phyloP scores from a whole-genome alignment of 129 eudicot genomes.

The Flaveria ramosissima region DNA sequence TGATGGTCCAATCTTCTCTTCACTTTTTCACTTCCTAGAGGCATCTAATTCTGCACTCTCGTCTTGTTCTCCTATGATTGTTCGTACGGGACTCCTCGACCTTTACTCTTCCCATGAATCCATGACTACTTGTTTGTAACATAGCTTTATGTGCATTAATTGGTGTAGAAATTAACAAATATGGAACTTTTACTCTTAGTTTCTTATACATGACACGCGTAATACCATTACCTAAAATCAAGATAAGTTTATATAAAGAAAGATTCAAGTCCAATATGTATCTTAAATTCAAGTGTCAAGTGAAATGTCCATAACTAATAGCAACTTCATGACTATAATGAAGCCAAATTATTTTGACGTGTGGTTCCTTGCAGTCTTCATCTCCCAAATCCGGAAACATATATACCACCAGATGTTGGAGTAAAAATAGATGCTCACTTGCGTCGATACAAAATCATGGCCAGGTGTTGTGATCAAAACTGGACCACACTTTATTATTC shows the following conservation, averaged over 20 bases:
- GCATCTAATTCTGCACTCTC: too few species aligned
- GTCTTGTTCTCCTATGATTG: too few species aligned
- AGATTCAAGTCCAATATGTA: neutral
- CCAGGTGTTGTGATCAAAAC: constrained; percentile 25
- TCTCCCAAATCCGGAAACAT: constrained; percentile 30
- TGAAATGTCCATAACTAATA: neutral
- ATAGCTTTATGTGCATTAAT: too few species aligned
- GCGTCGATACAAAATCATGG: constrained; percentile 14
- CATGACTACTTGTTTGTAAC: too few species aligned
- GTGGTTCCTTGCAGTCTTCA: constrained; percentile 20
- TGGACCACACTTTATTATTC: constrained; percentile 31
- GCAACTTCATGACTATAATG: too few species aligned
- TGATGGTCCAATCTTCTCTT: too few species aligned
- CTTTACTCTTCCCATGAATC: too few species aligned
- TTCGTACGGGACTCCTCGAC: too few species aligned
- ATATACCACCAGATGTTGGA: constrained; percentile 22
- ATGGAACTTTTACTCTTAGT: neutral
- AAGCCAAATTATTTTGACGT: neutral
- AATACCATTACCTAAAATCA: neutral
- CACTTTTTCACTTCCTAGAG: too few species aligned
- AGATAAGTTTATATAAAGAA: neutral
- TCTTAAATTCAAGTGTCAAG: constrained; percentile 14
- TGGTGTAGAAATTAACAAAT: too few species aligned
- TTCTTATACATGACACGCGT: neutral
- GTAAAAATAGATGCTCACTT: constrained; percentile 31